These are phyloP conservation scores for Purshia tridentata DNA, from an alignment of 306 rosid species.

Conservation along the genomic window DNA sequence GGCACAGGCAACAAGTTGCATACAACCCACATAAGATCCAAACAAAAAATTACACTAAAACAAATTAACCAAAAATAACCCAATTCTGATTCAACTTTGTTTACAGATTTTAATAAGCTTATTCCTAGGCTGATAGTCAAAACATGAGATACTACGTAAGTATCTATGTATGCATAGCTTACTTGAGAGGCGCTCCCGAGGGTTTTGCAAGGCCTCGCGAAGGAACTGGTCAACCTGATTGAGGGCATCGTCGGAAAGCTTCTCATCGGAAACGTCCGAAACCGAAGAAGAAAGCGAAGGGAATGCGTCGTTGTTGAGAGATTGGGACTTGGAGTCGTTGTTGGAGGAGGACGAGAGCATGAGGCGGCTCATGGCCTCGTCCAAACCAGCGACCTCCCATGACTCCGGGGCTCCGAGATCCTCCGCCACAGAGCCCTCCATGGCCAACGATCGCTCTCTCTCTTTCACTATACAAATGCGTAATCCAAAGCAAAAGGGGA, in stretches of 20 bases:
- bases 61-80: neutral
- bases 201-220: slow-evolving; percentile 93
- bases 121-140: neutral
- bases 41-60: neutral
- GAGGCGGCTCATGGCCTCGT: slow-evolving; percentile 74
- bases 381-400: slow-evolving; percentile 94
- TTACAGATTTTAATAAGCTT: neutral
- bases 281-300: slow-evolving; percentile 21
- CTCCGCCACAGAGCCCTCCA: slow-evolving; percentile 89
- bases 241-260: slow-evolving; percentile 48
- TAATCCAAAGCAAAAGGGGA: slow-evolving; percentile 7
- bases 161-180: slow-evolving; percentile 18
- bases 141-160: neutral
- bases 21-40: neutral
- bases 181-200: slow-evolving; percentile 92
- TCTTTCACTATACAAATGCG: neutral
- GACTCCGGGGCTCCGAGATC: slow-evolving; percentile 96
- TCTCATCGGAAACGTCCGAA: slow-evolving; percentile 31
- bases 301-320: slow-evolving; percentile 18
- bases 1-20: neutral
- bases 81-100: neutral
- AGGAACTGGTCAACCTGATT: slow-evolving; percentile 88
- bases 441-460: slow-evolving; percentile 30
- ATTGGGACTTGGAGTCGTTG: slow-evolving; percentile 41
- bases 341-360: slow-evolving; percentile 50